Conservation (phyloP, 2,329 filamentous ascomycete species). For the Botrytis byssoidea region DNA sequence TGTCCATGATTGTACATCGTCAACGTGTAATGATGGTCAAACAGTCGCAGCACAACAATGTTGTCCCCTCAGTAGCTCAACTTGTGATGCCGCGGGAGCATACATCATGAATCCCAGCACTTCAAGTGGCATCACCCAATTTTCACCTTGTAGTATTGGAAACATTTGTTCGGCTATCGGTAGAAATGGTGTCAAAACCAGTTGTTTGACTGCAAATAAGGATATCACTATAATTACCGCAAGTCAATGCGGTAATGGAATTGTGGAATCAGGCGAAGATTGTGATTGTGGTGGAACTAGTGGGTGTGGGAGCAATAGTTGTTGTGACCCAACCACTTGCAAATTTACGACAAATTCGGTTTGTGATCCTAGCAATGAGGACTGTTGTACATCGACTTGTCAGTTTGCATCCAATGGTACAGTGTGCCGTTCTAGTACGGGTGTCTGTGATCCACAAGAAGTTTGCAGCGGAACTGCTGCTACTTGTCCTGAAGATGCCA, state of each 20-base stretch:
- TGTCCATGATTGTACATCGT: constrained; percentile 81
- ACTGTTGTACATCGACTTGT: constrained; percentile 70
- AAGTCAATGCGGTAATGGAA: constrained; percentile 91
- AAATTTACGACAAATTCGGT: constrained; percentile 70
- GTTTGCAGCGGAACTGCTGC: constrained; percentile 71
- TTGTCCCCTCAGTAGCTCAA: constrained; percentile 69
- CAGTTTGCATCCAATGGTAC: constrained; percentile 64
- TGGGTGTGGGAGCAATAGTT: constrained; percentile 71
- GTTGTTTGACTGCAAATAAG: constrained; percentile 81
- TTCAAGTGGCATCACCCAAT: constrained; percentile 66
- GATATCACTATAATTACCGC: constrained; percentile 78
- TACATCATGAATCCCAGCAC: constrained; percentile 98
- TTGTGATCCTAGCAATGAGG: constrained; percentile 79
- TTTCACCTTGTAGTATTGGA: constrained; percentile 86
- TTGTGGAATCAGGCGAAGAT: constrained; percentile 90
- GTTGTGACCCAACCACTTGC: constrained; percentile 85
- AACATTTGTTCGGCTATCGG: constrained; percentile 89
- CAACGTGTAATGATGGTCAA: constrained; percentile 64
- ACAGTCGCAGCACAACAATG: constrained; percentile 63
- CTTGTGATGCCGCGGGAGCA: constrained; percentile 72
- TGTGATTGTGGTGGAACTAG: constrained; percentile 86
- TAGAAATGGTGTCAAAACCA: constrained; percentile 70
- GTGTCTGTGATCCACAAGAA: constrained; percentile 82
- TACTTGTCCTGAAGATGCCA: constrained; percentile 71
- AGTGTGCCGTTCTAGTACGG: constrained; percentile 77